These are phyloP conservation scores for Talaromyces proteolyticus DNA, from an alignment of 495 filamentous ascomycete genomes.

Conservation along the genomic window DNA sequence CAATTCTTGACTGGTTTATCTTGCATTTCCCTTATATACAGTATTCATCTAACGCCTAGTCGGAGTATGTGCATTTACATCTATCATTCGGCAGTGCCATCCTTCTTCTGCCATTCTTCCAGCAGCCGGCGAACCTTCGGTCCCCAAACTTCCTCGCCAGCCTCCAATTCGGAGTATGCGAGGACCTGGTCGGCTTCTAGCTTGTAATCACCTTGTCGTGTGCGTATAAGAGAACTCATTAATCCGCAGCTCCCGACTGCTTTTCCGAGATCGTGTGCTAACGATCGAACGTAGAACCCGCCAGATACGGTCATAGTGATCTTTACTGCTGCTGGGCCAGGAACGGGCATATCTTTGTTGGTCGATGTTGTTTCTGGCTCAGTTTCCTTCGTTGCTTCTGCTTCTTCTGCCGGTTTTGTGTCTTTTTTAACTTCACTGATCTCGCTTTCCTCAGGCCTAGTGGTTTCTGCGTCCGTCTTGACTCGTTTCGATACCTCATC, in stretches of 20 bases:
- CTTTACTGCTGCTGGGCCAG: conserved; percentile 49
- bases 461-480: background rate
- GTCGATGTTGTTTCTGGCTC: no score
- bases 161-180: conserved; percentile 73
- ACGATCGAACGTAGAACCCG: conserved; percentile 93
- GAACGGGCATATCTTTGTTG: conserved; percentile 12
- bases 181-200: conserved; percentile 62
- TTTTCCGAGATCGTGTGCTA: conserved; percentile 86
- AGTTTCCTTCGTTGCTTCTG: conserved; percentile 7
- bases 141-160: conserved; percentile 78
- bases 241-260: conserved; percentile 74
- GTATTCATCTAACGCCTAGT: no score
- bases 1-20: no score
- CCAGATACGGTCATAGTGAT: conserved; percentile 90
- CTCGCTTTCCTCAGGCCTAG: conserved; percentile 9
- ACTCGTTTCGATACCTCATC: conserved; percentile 1
- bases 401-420: background rate
- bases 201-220: conserved; percentile 72
- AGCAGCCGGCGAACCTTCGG: conserved; percentile 65
- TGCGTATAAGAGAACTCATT: conserved; percentile 81
- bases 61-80: no score
- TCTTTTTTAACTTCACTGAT: conserved; percentile 5
- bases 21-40: no score
- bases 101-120: conserved; percentile 49
- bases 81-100: conserved; percentile 7